Base-by-base conservation (phyloP, 2,329 filamentous ascomycete species). In the Colletotrichum horii region DNA sequence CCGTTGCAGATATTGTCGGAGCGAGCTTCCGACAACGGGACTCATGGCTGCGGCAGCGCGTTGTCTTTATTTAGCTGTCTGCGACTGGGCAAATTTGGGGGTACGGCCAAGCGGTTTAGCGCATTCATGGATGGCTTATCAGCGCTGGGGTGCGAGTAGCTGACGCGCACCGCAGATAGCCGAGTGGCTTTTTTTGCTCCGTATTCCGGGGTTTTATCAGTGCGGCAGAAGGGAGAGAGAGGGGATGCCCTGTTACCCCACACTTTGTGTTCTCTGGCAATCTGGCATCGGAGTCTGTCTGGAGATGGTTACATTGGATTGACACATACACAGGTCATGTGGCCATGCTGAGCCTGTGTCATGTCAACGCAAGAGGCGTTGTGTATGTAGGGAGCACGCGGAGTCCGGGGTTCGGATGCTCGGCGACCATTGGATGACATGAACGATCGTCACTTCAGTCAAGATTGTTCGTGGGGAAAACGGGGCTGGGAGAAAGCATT, bases 1-100 rank as follows among this genome's bases (percentile, higher is more conserved):
- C 43, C 38, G 34, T 34, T 19, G 52, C 55, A 74, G 58, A 66
- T 73, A 52, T 52, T 52, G 73, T 75, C 73, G 73, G 73, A 75
- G 30, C 64, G 28, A 30, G 38, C 32, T 68, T 62, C 73, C 73
- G 73, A 75, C 64, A 65, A 58, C 12, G 43, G 43, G 24, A 52
- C 30, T 48, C 38, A 26, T 26, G 34, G n/a, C 43, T 34, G 70
- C 58, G 70, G 64, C 26, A 36, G 30, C 73, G 52, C n/a, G 9
- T 32, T 32, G 16, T 75, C 70, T 75, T 75, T 75, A 73, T 65
- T 64, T 61, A 36, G 34, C 36, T 16, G 19, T 19, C 15, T 34
- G 16, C 0, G 24, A 6, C 66, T 22, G 19, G 19, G 52, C n/a
- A 11, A 69, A 43, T 38, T 68, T 14, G 64, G 65, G 38, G 24